These are phyloP conservation scores for Dioscorea cayenensis DNA, from an alignment of 116 monocot genomes.

Conservation along the genomic window DNA sequence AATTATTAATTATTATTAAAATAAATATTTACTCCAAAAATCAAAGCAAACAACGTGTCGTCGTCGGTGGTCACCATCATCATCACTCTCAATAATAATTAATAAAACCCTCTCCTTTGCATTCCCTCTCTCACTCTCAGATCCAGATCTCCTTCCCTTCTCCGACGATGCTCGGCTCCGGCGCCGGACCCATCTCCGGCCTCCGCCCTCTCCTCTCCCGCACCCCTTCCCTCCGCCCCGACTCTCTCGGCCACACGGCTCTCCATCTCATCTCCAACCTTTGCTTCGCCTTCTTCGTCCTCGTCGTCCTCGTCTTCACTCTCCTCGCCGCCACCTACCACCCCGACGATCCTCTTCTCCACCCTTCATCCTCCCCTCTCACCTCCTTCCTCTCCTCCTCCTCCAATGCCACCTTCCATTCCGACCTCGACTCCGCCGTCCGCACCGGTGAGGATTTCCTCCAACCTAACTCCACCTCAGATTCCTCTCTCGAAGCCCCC, in stretches of 20 bases:
- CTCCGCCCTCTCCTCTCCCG: conserved; percentile 14
- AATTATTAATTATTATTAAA: too few relatives aligned
- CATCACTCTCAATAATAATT: too few relatives aligned
- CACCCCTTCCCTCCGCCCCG: conserved; percentile 38
- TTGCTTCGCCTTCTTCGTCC: conserved; percentile 82
- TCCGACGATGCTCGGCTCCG: not conserved
- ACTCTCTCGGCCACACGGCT: conserved; percentile 60
- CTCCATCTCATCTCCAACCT: conserved; percentile 64
- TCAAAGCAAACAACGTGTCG: too few relatives aligned
- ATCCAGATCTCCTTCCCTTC: not conserved
- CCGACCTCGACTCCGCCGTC: conserved; percentile 37
- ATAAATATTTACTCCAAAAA: too few relatives aligned
- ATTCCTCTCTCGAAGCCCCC: conserved; percentile 1
- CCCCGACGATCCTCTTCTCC: conserved; percentile 78
- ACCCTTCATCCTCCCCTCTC: conserved; percentile 44
- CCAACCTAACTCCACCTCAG: conserved; percentile 18
- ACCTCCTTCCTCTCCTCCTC: conserved; percentile 68
- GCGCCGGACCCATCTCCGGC: not conserved
- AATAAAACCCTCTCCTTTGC: too few relatives aligned
- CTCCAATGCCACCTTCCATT: conserved; percentile 62
- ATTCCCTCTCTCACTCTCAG: too few relatives aligned
- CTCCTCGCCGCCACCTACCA: conserved; percentile 83
- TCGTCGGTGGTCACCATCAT: too few relatives aligned
- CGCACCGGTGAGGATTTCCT: conserved; percentile 81
- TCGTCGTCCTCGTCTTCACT: conserved; percentile 75